Evolutionary conservation across 192 early-diverging fungal species (phyloP), one percentile per base, ranked within the genome.

Genomic region (Podila epigama): DNA sequence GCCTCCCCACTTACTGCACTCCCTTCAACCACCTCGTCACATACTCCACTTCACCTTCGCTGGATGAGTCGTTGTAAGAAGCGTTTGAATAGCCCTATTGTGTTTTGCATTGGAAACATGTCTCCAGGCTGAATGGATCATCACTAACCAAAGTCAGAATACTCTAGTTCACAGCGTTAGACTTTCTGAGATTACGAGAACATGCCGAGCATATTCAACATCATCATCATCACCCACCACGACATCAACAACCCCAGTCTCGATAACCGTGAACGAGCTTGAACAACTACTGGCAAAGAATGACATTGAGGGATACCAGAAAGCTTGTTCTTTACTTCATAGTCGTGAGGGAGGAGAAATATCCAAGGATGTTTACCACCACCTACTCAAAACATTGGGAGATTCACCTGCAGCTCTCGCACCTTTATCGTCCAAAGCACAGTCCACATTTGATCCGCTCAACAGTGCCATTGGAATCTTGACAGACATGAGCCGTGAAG

Each of bases 401-500:
- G 73, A 77, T 9, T 33, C 57, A 2, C 73, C 73, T 22, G 31
- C 39, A 20, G 73, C 61, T 2, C 68, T 77, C 34, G 53, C 73
- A 20, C 25, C 73, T 1, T 16, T 70, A 2, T 50, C 67, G 1
- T n/a, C 59, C 15, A 12, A 28, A 3, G 28, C 29, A 18, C 11
- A 48, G 7, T 32, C 33, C 0, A 0, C 50, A 27, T 39, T 58
- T 9, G 60, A 68, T 22, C 66, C 73, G 0, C 50, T 77, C 31
- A 60, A 58, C 18, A 68, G 66, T 34, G 73, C 73, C 9, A 51
- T 77, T 35, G 55, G 60, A 34, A 68, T 77, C 31, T 37, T 77
- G 54, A 77, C 73, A 31, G 73, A 63, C 13, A 77, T 77, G 73
- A 68, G 60, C 29, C 60, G 60, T n/a, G 66, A 77, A 51, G 73